These are phyloP conservation scores for Raffaelea albimanens DNA, from an alignment of 2,329 filamentous ascomycete genomes.

Conservation along the genomic window DNA sequence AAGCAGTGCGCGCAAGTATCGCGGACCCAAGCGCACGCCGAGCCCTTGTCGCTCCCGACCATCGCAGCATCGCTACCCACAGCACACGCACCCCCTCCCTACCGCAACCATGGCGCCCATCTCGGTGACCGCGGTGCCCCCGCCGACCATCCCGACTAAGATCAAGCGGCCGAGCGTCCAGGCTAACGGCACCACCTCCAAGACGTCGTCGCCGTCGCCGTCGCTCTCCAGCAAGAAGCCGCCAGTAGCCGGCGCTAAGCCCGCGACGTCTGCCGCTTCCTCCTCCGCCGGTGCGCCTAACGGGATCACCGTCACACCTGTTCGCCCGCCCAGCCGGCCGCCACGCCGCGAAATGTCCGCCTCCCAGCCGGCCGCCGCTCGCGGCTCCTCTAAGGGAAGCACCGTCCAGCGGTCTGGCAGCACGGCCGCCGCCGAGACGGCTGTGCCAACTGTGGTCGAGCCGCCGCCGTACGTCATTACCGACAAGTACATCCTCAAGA, in stretches of 20 bases:
- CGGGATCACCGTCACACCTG: slow-evolving; percentile 32
- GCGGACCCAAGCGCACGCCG: too few relatives aligned
- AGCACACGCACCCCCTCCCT: too few relatives aligned
- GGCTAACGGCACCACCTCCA: slow-evolving; percentile 50
- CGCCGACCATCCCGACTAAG: slow-evolving; percentile 40
- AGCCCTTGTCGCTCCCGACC: too few relatives aligned
- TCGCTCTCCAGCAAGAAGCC: slow-evolving; percentile 48
- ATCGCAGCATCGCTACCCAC: too few relatives aligned
- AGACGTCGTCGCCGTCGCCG: slow-evolving; percentile 51
- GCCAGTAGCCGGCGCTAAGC: slow-evolving; percentile 32
- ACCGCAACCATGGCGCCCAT: slow-evolving; percentile 44
- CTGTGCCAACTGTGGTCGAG: slow-evolving; percentile 26
- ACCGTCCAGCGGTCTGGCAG: slow-evolving; percentile 36
- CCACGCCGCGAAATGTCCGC: slow-evolving; percentile 43
- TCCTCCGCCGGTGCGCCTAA: slow-evolving; percentile 24
- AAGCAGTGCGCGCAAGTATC: too few relatives aligned
- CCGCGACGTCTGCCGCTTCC: slow-evolving; percentile 28
- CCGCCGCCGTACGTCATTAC: slow-evolving; percentile 57
- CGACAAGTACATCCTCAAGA: slow-evolving; percentile 70
- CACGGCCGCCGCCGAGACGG: slow-evolving; percentile 32
- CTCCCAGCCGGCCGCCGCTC: slow-evolving; percentile 14
- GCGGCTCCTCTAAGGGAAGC: slow-evolving; percentile 41
- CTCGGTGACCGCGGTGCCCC: slow-evolving; percentile 34
- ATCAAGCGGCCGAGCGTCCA: slow-evolving; percentile 62
- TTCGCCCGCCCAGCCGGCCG: slow-evolving; percentile 45